These are phyloP conservation scores for Penicillium sp. DNA, from an alignment of 2,329 filamentous ascomycete species.

Conservation along the genomic window DNA sequence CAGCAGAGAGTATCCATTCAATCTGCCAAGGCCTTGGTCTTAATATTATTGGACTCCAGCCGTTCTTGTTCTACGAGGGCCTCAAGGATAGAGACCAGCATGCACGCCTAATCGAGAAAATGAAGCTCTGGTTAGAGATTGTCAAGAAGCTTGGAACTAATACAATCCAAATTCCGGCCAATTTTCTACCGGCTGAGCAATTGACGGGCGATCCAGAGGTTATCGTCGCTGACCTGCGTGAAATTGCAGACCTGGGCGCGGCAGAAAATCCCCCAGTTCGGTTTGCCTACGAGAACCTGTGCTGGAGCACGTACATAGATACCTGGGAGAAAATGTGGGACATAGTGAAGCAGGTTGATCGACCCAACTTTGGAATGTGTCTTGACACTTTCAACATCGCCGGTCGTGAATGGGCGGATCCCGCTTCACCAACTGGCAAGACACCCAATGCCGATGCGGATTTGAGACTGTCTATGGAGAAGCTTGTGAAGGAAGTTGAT, in stretches of 20 bases:
- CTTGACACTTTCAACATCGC: constrained; percentile 81
- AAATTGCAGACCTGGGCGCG: constrained; percentile 70
- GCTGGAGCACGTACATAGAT: constrained; percentile 71
- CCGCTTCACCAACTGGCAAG: constrained; percentile 57
- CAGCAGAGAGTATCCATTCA: constrained; percentile 61
- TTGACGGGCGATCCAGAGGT: constrained; percentile 57
- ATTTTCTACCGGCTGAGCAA: constrained; percentile 56
- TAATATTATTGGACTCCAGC: constrained; percentile 63
- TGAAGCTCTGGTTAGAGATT: constrained; percentile 71
- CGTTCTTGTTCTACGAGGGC: constrained; percentile 78
- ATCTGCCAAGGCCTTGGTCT: constrained; percentile 43
- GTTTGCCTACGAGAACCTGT: constrained; percentile 75
- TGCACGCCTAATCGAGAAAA: constrained; percentile 57
- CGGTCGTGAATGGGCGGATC: constrained; percentile 72
- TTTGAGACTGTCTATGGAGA: constrained; percentile 58
- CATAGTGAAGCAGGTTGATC: constrained; percentile 66
- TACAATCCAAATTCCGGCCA: constrained; percentile 74
- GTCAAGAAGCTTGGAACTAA: constrained; percentile 67
- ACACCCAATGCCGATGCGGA: constrained; percentile 60
- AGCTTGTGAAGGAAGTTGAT: constrained; percentile 61
- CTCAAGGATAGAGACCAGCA: constrained; percentile 66
- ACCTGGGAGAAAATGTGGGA: constrained; percentile 76
- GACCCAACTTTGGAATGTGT: constrained; percentile 75
- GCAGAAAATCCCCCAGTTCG: constrained; percentile 60
- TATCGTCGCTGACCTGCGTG: constrained; percentile 65